Evolutionary conservation across 495 filamentous ascomycete species (phyloP), one percentile per base, ranked within the genome.

Genomic region (Annulohypoxylon moriforme): DNA sequence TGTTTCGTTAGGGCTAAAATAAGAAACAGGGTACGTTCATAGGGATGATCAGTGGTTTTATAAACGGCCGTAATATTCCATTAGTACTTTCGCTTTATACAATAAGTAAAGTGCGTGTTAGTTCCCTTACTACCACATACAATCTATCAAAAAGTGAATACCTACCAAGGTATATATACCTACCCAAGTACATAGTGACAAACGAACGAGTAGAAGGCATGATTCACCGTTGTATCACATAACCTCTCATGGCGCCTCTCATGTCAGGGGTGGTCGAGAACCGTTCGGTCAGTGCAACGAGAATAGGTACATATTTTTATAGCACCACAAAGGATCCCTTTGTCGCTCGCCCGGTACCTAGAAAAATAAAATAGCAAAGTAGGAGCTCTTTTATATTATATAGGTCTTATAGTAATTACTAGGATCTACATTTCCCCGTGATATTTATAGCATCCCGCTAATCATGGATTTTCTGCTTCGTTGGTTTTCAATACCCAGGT

Each of bases 1-100:
- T 47, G 63, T 31, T 40, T 69, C 44, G 31, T 40, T 38, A 69
- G 42, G 50, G 50, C 59, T 69, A 40, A 63, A 40, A 47, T 42
- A 40, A 1, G n/a, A 40, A 27, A 40, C 11, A 67, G 16, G 22
- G n/a, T 0, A 16, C 14, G 2, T n/a, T 40, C 4, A 14, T n/a
- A 31, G 5, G 33, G 3, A 25, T 40, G 20, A 11, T 25, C 25
- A 13, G 9, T 9, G 29, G 22, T 11, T 38, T 18, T 50, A 22
- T 25, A 33, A 44, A 42, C 34, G 22, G 24, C 36, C 36, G 11
- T 59, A 59, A 27, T 16, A 29, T 27, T 40, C 1, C 14, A 10
- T 42, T 9, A 9, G 8, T 29, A 16, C 24, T 14, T 10, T 22
- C n/a, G 34, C 44, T 52, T 61, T 14, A 20, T 40, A 14, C 9